These are phyloP conservation scores for Salvia hispanica DNA, from an alignment of 257 asterid species.

Conservation along the genomic window DNA sequence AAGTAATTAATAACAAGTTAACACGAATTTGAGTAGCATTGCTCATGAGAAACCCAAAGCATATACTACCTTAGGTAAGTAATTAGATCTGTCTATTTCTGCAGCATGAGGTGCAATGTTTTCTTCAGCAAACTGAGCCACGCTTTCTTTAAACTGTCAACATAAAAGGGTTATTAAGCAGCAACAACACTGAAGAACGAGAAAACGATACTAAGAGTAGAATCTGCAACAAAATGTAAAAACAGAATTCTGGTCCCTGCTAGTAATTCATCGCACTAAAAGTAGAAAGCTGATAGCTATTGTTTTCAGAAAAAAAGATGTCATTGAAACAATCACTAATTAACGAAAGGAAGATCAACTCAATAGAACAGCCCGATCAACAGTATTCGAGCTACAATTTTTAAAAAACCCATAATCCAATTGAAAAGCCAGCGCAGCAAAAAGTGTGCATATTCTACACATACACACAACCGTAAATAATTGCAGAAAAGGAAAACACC, in stretches of 20 bases:
- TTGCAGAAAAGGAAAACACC: constrained; percentile 37
- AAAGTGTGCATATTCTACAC: not conserved
- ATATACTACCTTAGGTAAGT: constrained; percentile 69
- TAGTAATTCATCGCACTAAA: not conserved
- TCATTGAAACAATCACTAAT: not conserved
- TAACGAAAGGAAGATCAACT: not conserved
- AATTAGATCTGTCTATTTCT: constrained; percentile 78
- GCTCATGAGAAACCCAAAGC: constrained; percentile 7
- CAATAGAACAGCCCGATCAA: constrained; percentile 3
- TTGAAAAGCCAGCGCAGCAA: constrained; percentile 6
- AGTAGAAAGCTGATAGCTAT: not conserved
- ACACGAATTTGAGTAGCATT: constrained; percentile 12
- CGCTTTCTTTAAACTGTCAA: constrained; percentile 90
- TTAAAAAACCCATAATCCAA: constrained; percentile 10
- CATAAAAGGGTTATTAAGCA: constrained; percentile 14
- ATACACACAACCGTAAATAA: not conserved
- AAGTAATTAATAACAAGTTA: too few species aligned
- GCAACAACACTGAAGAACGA: constrained; percentile 5
- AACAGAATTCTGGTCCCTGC: not conserved
- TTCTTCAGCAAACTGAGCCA: constrained; percentile 89
- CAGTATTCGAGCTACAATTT: constrained; percentile 10
- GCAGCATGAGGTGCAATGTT: constrained; percentile 92
- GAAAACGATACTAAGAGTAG: not conserved
- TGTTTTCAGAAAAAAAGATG: too few species aligned
- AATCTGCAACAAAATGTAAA: not conserved